These are phyloP conservation scores for Phytophthora brassicae DNA, from an alignment of 352 stramenopile species.

Conservation along the genomic window DNA sequence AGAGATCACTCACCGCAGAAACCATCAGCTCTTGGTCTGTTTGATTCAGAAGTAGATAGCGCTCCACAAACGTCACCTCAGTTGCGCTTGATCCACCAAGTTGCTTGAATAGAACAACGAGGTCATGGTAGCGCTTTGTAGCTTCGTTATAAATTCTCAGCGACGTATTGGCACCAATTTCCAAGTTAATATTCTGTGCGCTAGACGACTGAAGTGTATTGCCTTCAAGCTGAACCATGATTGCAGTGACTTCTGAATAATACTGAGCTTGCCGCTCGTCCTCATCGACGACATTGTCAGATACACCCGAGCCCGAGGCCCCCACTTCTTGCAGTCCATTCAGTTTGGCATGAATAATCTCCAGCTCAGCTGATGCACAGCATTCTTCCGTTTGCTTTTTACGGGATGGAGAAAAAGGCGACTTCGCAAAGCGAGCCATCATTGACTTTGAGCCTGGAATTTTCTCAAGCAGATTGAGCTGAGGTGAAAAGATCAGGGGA, in stretches of 20 bases:
- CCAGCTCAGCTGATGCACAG: slow-evolving; percentile 59
- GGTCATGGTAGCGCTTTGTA: slow-evolving; percentile 72
- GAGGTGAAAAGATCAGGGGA: slow-evolving; percentile 53
- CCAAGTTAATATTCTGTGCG: slow-evolving; percentile 58
- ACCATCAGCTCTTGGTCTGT: slow-evolving; percentile 59
- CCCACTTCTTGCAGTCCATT: slow-evolving; percentile 47
- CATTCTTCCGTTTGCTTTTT: slow-evolving; percentile 51
- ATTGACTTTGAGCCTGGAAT: slow-evolving; percentile 65
- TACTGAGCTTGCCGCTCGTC: slow-evolving; percentile 61
- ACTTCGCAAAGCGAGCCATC: slow-evolving; percentile 40
- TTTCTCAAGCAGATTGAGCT: slow-evolving; percentile 50
- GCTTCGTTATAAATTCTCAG: slow-evolving; percentile 75
- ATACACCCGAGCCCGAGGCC: slow-evolving; percentile 10
- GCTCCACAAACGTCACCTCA: slow-evolving; percentile 79
- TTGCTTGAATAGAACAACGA: slow-evolving; percentile 74
- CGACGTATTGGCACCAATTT: slow-evolving; percentile 63
- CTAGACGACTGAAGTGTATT: slow-evolving; percentile 55
- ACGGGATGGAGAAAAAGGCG: slow-evolving; percentile 43
- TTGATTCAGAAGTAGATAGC: slow-evolving; percentile 79
- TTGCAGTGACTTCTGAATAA: slow-evolving; percentile 65
- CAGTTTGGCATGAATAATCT: slow-evolving; percentile 74
- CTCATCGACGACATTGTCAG: slow-evolving; percentile 38
- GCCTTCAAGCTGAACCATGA: slow-evolving; percentile 68
- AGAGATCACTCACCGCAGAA: slow-evolving; percentile 50
- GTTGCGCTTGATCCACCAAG: slow-evolving; percentile 60